Conservation (phyloP, 2,329 filamentous ascomycete genomes). For the Venturia pyrina region DNA sequence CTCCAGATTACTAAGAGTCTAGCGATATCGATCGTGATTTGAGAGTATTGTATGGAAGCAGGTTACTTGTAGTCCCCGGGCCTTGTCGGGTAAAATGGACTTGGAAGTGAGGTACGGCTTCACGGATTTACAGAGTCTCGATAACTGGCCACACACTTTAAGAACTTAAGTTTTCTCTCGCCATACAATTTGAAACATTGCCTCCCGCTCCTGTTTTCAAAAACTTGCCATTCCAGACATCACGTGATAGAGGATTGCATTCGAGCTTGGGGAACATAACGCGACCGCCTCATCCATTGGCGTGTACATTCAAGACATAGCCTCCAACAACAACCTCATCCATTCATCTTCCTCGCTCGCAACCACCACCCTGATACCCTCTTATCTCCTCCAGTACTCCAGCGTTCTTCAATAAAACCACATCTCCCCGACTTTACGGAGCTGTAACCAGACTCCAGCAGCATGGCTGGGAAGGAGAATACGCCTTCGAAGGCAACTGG, state of each 20-base stretch:
- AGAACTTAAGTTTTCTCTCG: no score
- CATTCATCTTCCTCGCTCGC: background rate
- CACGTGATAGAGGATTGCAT: background rate
- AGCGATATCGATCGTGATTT: background rate
- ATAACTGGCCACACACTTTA: background rate
- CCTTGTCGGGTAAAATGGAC: no score
- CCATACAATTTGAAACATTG: no score
- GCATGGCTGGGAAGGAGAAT: slow-evolving; percentile 12
- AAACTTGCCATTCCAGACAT: background rate
- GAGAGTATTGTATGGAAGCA: background rate
- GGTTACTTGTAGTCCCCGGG: no score
- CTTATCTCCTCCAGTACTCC: background rate
- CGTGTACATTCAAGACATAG: background rate
- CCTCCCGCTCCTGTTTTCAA: no score
- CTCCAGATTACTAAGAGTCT: no score
- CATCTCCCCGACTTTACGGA: background rate
- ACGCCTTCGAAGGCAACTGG: slow-evolving; percentile 40
- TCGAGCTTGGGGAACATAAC: background rate
- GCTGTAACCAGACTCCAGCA: slow-evolving; percentile 10
- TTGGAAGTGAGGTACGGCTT: no score
- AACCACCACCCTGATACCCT: background rate
- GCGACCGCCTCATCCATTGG: background rate
- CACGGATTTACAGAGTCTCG: background rate
- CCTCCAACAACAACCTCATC: background rate
- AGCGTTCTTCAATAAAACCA: background rate